These are phyloP conservation scores for Suhomyces bolitotheri DNA, from an alignment of 1,139 yeast species.

Conservation along the genomic window DNA sequence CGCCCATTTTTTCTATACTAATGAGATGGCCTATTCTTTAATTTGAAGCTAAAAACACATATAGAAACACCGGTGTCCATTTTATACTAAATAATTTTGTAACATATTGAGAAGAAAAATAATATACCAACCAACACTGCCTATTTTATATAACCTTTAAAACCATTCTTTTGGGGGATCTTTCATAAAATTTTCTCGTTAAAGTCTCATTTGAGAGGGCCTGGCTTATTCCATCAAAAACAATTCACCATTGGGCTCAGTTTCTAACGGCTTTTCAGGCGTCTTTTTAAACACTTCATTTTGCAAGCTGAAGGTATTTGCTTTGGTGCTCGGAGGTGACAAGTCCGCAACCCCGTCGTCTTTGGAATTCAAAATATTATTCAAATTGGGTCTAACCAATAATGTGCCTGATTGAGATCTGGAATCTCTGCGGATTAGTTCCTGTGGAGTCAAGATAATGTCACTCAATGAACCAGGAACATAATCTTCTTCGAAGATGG, in stretches of 20 bases:
- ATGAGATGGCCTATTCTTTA: too few species aligned
- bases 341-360: slow-evolving; percentile 3
- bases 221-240: slow-evolving; percentile 42
- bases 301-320: slow-evolving; percentile 5
- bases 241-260: slow-evolving; percentile 25
- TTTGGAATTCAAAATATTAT: slow-evolving; percentile 10
- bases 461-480: slow-evolving; percentile 77
- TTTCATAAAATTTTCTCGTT: neutral
- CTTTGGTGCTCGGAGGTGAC: neutral
- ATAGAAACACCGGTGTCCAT: neutral
- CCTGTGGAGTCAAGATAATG: slow-evolving; percentile 73
- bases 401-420: slow-evolving; percentile 52
- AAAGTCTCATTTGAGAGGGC: too few species aligned
- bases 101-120: neutral
- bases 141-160: neutral
- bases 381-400: slow-evolving; percentile 36
- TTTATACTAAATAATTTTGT: neutral
- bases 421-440: slow-evolving; percentile 64
- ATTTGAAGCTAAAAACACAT: too few species aligned
- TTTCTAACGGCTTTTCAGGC: slow-evolving; percentile 1
- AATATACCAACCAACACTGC: neutral
- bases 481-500: slow-evolving; percentile 62
- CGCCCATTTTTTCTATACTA: too few species aligned
- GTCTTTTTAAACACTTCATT: slow-evolving; percentile 16
- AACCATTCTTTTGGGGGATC: neutral